These are phyloP conservation scores for Stagonosporopsis cucurbitacearum DNA, from an alignment of 2,329 filamentous ascomycete genomes.

Conservation along the genomic window DNA sequence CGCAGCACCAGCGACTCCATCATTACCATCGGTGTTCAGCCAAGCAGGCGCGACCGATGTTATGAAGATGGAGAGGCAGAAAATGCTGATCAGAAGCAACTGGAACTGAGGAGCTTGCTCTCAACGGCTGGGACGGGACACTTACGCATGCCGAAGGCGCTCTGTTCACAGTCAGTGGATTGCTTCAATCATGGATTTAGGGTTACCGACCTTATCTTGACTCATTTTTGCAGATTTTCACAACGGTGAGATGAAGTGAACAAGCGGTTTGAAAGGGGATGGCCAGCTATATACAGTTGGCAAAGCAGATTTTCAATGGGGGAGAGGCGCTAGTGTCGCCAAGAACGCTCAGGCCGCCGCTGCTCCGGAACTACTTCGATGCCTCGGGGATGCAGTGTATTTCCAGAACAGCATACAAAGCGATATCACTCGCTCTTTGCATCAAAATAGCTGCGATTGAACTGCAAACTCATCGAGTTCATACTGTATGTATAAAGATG, in stretches of 20 bases:
- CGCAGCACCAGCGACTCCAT: conserved; percentile 28
- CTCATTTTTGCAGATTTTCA: conserved; percentile 21
- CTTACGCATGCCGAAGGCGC: conserved; percentile 53
- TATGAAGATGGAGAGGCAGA: conserved; percentile 39
- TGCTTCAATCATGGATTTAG: background rate
- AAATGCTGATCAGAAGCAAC: conserved; percentile 25
- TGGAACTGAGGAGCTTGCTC: conserved; percentile 28
- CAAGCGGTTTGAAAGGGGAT: conserved; percentile 23
- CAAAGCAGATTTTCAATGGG: conserved; percentile 23
- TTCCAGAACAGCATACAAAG: conserved; percentile 12
- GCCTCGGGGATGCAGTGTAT: conserved; percentile 29
- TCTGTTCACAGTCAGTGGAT: background rate
- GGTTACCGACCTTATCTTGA: conserved; percentile 15
- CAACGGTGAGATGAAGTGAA: conserved; percentile 27
- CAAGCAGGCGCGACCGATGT: conserved; percentile 27
- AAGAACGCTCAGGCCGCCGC: conserved; percentile 33
- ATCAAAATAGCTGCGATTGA: background rate
- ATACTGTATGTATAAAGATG: background rate
- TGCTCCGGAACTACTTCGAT: conserved; percentile 31
- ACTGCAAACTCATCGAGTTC: background rate
- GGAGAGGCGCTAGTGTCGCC: conserved; percentile 19
- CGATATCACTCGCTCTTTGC: background rate
- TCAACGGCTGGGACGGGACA: conserved; percentile 9
- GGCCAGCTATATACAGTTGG: conserved; percentile 35
- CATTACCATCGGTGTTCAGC: conserved; percentile 26